These are phyloP conservation scores for Plasmodium adleri DNA, from an alignment of 169 alveolate genomes.

Conservation along the genomic window DNA sequence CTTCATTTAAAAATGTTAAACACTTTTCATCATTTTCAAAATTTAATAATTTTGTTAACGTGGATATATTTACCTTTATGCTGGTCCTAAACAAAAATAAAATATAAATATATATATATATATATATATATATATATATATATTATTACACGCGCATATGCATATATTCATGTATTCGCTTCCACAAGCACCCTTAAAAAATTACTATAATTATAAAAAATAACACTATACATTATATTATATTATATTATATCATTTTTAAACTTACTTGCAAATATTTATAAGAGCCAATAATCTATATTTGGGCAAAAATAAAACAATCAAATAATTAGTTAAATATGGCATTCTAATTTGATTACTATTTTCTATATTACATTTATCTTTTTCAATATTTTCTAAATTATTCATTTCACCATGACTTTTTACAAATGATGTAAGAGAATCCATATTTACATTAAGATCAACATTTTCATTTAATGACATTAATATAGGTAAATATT, in stretches of 20 bases:
- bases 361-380: background rate
- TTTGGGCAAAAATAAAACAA: constrained; percentile 62
- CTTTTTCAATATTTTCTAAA: constrained; percentile 9
- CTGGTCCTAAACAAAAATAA: constrained; percentile 28
- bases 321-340: constrained; percentile 52
- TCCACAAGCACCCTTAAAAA: too few species aligned
- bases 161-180: too few species aligned
- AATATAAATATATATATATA: background rate
- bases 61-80: constrained; percentile 45
- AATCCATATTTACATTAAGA: constrained; percentile 35
- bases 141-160: background rate
- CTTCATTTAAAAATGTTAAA: constrained; percentile 40
- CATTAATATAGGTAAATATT: constrained; percentile 42
- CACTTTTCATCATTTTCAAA: constrained; percentile 55
- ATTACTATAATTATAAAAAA: too few species aligned
- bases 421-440: constrained; percentile 28
- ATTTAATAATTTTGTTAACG: constrained; percentile 41
- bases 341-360: constrained; percentile 35
- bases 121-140: background rate
- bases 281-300: constrained; percentile 64
- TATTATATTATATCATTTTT: background rate
- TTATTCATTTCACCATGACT: constrained; percentile 19
- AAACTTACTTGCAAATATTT: constrained; percentile 69
- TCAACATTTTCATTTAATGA: constrained; percentile 30
- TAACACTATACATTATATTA: too few species aligned